Base-by-base conservation (phyloP, 345 rosid species). In the Pseudoturritis turrita region DNA sequence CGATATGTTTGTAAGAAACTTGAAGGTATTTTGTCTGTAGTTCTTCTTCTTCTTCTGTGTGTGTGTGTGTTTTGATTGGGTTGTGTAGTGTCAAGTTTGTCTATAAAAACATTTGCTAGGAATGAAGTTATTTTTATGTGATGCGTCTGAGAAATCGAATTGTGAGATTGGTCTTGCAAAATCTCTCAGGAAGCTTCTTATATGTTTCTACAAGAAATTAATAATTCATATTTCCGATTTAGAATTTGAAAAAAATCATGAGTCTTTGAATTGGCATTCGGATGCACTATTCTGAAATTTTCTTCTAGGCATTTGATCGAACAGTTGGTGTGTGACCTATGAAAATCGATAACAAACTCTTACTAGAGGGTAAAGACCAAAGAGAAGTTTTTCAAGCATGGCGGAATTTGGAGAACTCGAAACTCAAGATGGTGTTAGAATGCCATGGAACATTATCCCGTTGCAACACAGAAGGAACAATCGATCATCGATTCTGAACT, bases 381-480 rank as follows among this genome's bases (percentile, higher is more conserved):
- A 58, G 57, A 50, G 46, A 35, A 46, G 46, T 6, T 46, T 43
- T n/a, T 17, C 12, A 57, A 33, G 4, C 69, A 86, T 86, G 93
- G 82, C 84, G 78, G 94, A 88, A 50, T 88, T 90, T 70, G 57
- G 61, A 65, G 94, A 82, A 80, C 83, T 88, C 41, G 96, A 88
- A 76, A 83, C 76, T 51, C 91, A 85, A 75, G 96, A 90, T 39
- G 91, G 96, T 1, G 85, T 88, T 29, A 55, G 96, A 33, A 90
- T 88, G 91, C 72, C 96, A 13, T 92, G 98, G 98, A 92, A 92
- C 80, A 93, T 90, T 66, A 74, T 92, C 96, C 98, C 5, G 77
- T 72, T 0, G 91, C 83, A 17, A 85, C 85, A 33, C 87, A 81
- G 79, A 91, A 80, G 56, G 89, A 89, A 68, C 45, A 62, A 52